These are phyloP conservation scores for Alloteropsis semialata DNA, from an alignment of 176 grass and related monocot species.

Conservation along the genomic window DNA sequence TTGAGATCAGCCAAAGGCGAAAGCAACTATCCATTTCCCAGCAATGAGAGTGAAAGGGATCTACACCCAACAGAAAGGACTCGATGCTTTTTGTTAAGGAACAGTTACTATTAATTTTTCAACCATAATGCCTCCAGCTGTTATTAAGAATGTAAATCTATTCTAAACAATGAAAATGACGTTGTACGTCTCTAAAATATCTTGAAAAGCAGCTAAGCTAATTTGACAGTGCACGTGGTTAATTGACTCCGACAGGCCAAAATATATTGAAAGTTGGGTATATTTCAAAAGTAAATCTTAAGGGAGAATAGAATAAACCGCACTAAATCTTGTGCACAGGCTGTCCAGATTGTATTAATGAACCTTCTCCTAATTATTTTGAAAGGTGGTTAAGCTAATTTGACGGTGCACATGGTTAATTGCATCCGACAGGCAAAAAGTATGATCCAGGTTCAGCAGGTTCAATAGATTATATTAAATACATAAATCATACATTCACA, in stretches of 20 bases:
- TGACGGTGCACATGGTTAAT: constrained; percentile 9
- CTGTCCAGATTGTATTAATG: background rate
- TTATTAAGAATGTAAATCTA: background rate
- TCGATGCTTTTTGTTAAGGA: background rate
- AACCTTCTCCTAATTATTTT: background rate
- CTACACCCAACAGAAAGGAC: background rate
- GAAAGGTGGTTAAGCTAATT: background rate
- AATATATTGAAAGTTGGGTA: background rate
- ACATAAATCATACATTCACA: no score
- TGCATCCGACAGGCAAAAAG: background rate
- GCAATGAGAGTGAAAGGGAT: background rate
- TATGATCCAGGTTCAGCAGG: background rate
- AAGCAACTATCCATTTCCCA: background rate
- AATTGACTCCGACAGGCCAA: background rate
- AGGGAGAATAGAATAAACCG: background rate
- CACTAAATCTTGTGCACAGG: background rate
- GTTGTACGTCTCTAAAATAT: background rate
- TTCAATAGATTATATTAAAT: background rate
- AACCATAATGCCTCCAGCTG: background rate
- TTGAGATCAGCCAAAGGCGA: background rate
- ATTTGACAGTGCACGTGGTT: constrained; percentile 2
- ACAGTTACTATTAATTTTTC: background rate
- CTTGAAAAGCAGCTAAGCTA: background rate
- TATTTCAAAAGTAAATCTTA: background rate
- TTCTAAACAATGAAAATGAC: background rate